Base-by-base conservation (phyloP, 1,284 basidiomycete species). In the Grifola frondosa region DNA sequence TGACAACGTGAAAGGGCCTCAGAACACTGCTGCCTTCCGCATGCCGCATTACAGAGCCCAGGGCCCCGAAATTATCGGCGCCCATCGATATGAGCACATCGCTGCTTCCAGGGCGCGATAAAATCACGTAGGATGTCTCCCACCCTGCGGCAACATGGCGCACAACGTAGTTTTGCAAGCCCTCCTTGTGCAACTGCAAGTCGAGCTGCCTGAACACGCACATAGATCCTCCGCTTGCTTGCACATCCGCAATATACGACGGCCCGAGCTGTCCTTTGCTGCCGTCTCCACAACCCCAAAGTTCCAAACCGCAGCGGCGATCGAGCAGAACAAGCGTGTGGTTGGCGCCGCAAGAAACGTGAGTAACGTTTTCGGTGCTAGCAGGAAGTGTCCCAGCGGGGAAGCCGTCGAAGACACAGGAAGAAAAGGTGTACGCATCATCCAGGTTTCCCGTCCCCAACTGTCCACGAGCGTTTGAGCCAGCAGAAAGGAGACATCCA, bases 31-130 rank as follows among this genome's bases (percentile, higher is more conserved):
- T 54, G 2, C 77, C 79, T 29, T 75, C 57, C n/a, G n/a, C n/a
- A n/a, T n/a, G n/a, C n/a, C n/a, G n/a, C n/a, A n/a, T n/a, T n/a
- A n/a, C n/a, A n/a, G n/a, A n/a, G 1, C 88, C 91, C 24, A 91
- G 73, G 58, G 87, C 84, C 4, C 89, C 89, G 59, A 84, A 92
- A 61, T 92, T 91, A 62, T 94, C 76, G 1, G 82, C 76, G 0
- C 92, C 92, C 70, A 90, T 80, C 0, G 90, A 81, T 21, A 95
- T 58, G n/a, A 94, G 54, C 2, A 84, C 59, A 56, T 94, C 88
- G 28, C 66, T 62, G 25, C 58, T 57, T 16, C 58, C 67, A 8
- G 61, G 50, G 30, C 56, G 59, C 15, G 71, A 68, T 5, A 85
- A 57, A 7, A 80, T 82, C 29, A 91, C 66, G 59, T 87, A 91